These are phyloP conservation scores for Taxillus chinensis DNA, from an alignment of 164 flowering plant genomes.

Conservation along the genomic window DNA sequence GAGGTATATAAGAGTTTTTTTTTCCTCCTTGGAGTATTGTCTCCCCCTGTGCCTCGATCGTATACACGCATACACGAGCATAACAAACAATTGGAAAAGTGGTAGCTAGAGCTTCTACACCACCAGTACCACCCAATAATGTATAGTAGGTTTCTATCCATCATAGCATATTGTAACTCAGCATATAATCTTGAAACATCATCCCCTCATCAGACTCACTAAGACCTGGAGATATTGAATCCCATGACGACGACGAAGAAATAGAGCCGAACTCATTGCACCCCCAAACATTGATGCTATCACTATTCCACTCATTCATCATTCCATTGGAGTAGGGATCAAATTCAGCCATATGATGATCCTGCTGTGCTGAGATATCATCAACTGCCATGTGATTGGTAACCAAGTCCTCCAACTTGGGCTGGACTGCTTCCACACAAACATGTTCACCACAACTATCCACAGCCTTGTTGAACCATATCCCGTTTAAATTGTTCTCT, in stretches of 20 bases:
- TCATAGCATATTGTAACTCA: conserved; percentile 29
- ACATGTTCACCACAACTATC: conserved; percentile 11
- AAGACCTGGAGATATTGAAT: conserved; percentile 22
- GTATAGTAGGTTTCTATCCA: too few relatives aligned
- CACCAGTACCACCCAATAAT: too few relatives aligned
- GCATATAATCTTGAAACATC: conserved; percentile 45
- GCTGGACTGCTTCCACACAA: conserved; percentile 16
- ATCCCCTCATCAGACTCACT: conserved; percentile 21
- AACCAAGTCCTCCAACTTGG: conserved; percentile 38
- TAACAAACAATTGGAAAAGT: too few relatives aligned
- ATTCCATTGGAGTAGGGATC: conserved; percentile 46
- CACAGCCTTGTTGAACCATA: not conserved
- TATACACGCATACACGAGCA: too few relatives aligned
- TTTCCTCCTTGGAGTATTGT: too few relatives aligned
- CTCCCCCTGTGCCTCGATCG: too few relatives aligned
- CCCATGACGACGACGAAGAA: conserved; percentile 63
- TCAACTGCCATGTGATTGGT: conserved; percentile 13
- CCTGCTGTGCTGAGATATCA: conserved; percentile 14
- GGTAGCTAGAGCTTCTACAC: too few relatives aligned
- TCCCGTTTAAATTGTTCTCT: conserved; percentile 19
- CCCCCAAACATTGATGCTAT: conserved; percentile 39
- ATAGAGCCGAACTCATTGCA: conserved; percentile 37
- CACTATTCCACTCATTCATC: conserved; percentile 20
- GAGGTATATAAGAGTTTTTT: too few relatives aligned
- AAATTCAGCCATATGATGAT: conserved; percentile 21